Evolutionary conservation across 225 moss, liverwort and hornwort species (phyloP).

Genomic region (Thuidium tamariscinum): DNA sequence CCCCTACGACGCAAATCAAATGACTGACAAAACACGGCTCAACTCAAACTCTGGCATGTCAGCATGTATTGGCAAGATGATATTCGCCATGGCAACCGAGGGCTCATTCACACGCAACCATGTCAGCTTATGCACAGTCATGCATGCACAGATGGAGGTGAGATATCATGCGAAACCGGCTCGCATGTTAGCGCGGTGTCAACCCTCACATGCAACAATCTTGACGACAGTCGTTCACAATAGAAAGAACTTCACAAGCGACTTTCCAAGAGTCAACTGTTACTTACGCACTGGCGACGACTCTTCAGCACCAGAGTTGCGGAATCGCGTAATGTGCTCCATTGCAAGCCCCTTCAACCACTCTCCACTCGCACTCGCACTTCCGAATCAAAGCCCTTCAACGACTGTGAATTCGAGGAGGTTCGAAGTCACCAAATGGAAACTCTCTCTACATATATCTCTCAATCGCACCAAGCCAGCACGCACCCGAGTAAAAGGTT

Average conservation of each 20-base stretch:
- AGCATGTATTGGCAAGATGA: neutral
- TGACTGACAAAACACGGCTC: neutral
- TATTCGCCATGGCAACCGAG: neutral
- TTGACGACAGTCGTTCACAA: neutral
- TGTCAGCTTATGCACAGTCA: neutral
- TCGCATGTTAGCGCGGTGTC: neutral
- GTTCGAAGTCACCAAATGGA: neutral
- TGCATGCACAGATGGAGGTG: neutral
- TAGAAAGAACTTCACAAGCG: neutral
- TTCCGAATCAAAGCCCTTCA: neutral
- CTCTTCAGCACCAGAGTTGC: constrained; percentile 1
- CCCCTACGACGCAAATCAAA: neutral
- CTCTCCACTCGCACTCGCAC: neutral
- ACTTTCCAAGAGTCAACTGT: neutral
- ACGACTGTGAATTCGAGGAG: neutral
- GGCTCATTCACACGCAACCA: neutral
- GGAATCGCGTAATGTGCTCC: constrained; percentile 9
- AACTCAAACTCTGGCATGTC: neutral
- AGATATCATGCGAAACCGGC: neutral
- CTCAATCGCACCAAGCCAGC: neutral
- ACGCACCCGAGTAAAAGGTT: neutral
- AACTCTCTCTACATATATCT: neutral
- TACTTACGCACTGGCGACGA: constrained; percentile 18
- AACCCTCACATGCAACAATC: neutral
- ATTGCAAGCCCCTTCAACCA: neutral